A percentile compares a stretch with the other conserved stretches of the same genome.
These are phyloP conservation scores for Paracamarosporium sp. DNA, from an alignment of 2,329 filamentous ascomycete species.

Conservation along the genomic window DNA sequence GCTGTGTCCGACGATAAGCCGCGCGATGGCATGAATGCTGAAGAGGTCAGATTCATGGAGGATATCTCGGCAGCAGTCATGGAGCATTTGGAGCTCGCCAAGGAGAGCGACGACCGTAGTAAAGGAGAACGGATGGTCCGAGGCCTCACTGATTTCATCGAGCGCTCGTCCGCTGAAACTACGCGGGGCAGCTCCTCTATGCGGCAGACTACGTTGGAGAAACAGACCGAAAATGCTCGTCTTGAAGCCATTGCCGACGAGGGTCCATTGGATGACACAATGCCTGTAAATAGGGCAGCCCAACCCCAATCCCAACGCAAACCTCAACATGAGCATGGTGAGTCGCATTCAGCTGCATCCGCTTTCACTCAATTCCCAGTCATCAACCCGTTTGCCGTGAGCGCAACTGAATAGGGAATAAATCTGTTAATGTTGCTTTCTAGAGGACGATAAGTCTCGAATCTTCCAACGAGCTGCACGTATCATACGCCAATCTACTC, in stretches of 20 bases:
- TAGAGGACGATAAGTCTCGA: slow-evolving; percentile 27
- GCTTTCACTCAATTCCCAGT: neutral
- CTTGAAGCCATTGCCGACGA: slow-evolving; percentile 33
- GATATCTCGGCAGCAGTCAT: slow-evolving; percentile 39
- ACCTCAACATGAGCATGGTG: slow-evolving; percentile 16
- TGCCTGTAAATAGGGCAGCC: slow-evolving; percentile 14
- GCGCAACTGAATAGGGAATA: too few species aligned
- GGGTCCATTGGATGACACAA: slow-evolving; percentile 9
- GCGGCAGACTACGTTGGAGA: slow-evolving; percentile 36
- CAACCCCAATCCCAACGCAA: slow-evolving; percentile 26
- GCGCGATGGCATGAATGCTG: slow-evolving; percentile 28
- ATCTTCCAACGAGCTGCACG: slow-evolving; percentile 45
- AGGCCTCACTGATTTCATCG: slow-evolving; percentile 42
- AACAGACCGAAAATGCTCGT: slow-evolving; percentile 43
- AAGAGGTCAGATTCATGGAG: slow-evolving; percentile 37
- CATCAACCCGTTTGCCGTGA: neutral
- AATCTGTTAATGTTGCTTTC: neutral
- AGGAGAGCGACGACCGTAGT: slow-evolving; percentile 30
- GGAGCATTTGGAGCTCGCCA: slow-evolving; percentile 39
- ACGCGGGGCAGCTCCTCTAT: slow-evolving; percentile 18
- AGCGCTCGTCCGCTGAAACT: slow-evolving; percentile 36
- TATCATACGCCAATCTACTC: slow-evolving; percentile 41
- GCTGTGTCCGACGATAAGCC: slow-evolving; percentile 40
- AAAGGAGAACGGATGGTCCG: slow-evolving; percentile 41
- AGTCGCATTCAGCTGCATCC: neutral